Evolutionary conservation across 768 basidiomycete species (phyloP).

Genomic region (Cubamyces lactineus): DNA sequence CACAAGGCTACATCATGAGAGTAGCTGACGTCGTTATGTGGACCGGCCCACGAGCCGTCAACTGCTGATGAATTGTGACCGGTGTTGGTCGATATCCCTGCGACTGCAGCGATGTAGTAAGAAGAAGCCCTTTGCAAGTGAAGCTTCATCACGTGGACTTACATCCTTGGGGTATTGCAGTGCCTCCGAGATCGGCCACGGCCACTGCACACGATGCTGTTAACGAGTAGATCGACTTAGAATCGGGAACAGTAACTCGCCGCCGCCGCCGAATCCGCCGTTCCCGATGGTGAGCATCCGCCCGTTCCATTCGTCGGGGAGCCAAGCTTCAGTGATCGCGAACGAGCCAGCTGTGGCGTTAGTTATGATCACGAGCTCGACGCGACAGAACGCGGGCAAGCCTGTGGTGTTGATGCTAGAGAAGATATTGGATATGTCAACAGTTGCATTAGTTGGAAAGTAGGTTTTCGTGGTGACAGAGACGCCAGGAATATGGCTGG

Average conservation of each 20-base stretch:
- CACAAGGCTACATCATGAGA: no score
- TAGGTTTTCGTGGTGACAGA: constrained; percentile 9
- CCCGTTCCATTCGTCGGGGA: constrained; percentile 35
- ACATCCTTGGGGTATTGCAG: constrained; percentile 27
- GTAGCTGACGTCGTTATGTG: constrained; percentile 22
- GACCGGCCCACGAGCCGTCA: constrained; percentile 24
- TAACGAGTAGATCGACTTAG: background rate
- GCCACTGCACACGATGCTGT: constrained; percentile 3
- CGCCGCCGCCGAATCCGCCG: constrained; percentile 32
- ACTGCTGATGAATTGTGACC: constrained; percentile 17
- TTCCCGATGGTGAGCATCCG: constrained; percentile 33
- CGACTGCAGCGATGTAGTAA: constrained; percentile 12
- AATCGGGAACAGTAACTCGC: background rate
- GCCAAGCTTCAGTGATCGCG: constrained; percentile 32
- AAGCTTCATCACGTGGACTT: background rate
- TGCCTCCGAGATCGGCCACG: constrained; percentile 22
- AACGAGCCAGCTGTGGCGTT: constrained; percentile 27
- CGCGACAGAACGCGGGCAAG: constrained; percentile 31
- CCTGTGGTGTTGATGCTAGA: constrained; percentile 22
- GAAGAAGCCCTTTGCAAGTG: background rate
- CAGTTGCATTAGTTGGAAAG: constrained; percentile 18
- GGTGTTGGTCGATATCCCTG: constrained; percentile 28
- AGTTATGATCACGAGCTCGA: constrained; percentile 28
- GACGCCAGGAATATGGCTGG: background rate
- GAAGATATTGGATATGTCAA: constrained; percentile 23